Evolutionary conservation across 768 basidiomycete genomes (phyloP).

Genomic region (Agaricus bisporus): DNA sequence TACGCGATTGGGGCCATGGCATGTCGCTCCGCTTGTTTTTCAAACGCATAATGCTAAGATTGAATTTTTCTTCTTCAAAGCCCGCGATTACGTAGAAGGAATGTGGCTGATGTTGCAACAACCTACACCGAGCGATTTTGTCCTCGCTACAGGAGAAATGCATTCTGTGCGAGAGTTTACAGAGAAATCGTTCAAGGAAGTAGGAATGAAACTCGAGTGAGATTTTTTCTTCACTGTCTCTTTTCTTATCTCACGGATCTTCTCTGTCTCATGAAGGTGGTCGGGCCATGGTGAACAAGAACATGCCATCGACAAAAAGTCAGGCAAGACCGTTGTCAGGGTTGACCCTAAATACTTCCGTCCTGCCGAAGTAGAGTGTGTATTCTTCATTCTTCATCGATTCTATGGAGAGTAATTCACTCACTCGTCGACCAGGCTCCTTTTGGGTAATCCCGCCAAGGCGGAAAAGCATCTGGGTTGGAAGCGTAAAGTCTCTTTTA

Average conservation of each 20-base stretch:
- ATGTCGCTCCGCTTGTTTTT: conserved; percentile 10
- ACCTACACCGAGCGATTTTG: conserved; percentile 76
- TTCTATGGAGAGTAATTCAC: neutral
- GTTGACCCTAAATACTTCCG: conserved; percentile 91
- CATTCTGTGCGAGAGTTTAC: conserved; percentile 93
- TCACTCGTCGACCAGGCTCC: conserved; percentile 27
- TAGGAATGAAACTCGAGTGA: conserved; percentile 64
- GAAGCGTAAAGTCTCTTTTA: conserved; percentile 83
- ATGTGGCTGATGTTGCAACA: conserved; percentile 99
- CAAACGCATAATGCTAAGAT: neutral
- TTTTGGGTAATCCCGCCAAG: conserved; percentile 85
- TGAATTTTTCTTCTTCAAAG: conserved; percentile 26
- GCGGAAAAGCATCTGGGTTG: conserved; percentile 86
- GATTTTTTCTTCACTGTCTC: conserved; percentile 13
- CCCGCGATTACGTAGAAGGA: conserved; percentile 89
- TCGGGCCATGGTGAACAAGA: conserved; percentile 70
- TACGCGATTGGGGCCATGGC: conserved; percentile 99
- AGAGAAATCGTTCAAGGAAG: conserved; percentile 71
- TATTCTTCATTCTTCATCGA: conserved; percentile 15
- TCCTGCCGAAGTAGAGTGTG: conserved; percentile 91
- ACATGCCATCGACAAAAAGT: conserved; percentile 66
- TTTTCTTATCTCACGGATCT: conserved; percentile 1
- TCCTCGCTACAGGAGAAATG: conserved; percentile 94
- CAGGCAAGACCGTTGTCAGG: conserved; percentile 69
- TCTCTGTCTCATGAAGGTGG: conserved; percentile 46